Base-by-base conservation (phyloP, 2,329 filamentous ascomycete genomes). In the Aspergillus ruber region DNA sequence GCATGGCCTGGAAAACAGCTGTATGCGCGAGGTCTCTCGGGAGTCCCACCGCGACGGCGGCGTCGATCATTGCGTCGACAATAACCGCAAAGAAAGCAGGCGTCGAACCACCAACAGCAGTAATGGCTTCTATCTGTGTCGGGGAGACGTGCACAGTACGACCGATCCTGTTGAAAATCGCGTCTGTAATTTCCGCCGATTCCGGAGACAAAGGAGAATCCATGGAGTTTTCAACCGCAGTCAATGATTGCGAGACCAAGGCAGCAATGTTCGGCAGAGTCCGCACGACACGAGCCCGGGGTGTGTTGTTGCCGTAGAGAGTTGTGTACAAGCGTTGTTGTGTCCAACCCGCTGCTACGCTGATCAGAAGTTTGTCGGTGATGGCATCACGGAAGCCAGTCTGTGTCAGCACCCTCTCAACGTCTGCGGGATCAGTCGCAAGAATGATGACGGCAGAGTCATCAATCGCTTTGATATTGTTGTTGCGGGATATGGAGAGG, bases 1-100 rank as follows among this genome's bases (percentile, higher is more conserved):
- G 70, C 74, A 84, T 79, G 0, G 77, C 78, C 68, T 84, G 81
- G 6, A 80, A 77, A 45, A 80, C 78, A 79, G 83, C 83, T 6
- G 75, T 58, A 55, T 82, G 77, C 2, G 81, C 80, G 57, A 83
- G 74, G 2, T 77, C 75, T 15, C 80, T 63, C 1, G 80, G 80
- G 15, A 84, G 56, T 1, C 81, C 81, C 71, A 83, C 82, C 0
- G 81, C 80, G 2, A 84, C 79, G 2, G 75, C 81, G 0, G 80
- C 81, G 56, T 83, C 80, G 2, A 80, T 77, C 49, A 83, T 69
- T 0, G 77, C 77, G 56, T 84, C 81, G 4, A 80, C 68, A 33
- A 83, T 71, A 6, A 84, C 64, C 0, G 80, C 79, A 39, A 78
- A 75, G 61, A 84, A 83, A 0, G 81, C 81, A 1, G 80, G 80